Evolutionary conservation across 1,284 basidiomycete genomes (phyloP), one percentile per base, ranked within the genome.

Genomic region (Ceratobasidium theobromae): DNA sequence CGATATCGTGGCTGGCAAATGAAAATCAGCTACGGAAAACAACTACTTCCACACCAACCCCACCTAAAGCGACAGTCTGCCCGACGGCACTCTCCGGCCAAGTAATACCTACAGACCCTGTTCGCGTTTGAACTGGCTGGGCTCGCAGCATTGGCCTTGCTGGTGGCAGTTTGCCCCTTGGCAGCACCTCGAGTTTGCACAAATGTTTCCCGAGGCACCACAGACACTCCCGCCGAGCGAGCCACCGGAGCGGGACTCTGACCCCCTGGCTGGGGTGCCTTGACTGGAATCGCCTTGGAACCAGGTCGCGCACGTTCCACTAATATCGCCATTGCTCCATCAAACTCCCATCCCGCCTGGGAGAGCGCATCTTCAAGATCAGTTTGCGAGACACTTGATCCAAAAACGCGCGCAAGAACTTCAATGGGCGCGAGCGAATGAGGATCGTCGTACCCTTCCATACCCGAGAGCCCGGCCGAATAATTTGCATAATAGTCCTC

Each of bases 31-130:
- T 64, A 66, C 21, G 38, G 32, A 45, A 33, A n/a, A 8, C 38
- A 40, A 52, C 11, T 41, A 38, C 3, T 41, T 21, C 45, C 9
- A 38, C n/a, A 28, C 35, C 16, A 67, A 57, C 74, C 84, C 73
- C 70, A 94, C 93, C 93, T 96, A 80, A 98, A 99, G 68, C 95
- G 87, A 79, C 97, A 99, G 78, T 99, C 96, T 55, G 93, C 91
- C 57, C 96, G 80, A 64, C 98, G 80, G 75, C 96, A 99, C 77
- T 98, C 95, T 18, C 97, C 97, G 5, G 93, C 93, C 38, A 99
- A 83, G 76, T 95, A 99, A 77, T 98, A 99, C 66, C 97, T 82
- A 76, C 96, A 99, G 41, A 99, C 95, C 65, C 79, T 55, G 35
- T 68, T 68, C 21, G 48, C 69, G 18, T 64, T 68, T 9, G 64